Percentiles rank a stretch among this genome's conserved stretches.
phyloP scores from a whole-genome alignment of 495 filamentous ascomycete genomes.

The Astrothelium macrocarpum region DNA sequence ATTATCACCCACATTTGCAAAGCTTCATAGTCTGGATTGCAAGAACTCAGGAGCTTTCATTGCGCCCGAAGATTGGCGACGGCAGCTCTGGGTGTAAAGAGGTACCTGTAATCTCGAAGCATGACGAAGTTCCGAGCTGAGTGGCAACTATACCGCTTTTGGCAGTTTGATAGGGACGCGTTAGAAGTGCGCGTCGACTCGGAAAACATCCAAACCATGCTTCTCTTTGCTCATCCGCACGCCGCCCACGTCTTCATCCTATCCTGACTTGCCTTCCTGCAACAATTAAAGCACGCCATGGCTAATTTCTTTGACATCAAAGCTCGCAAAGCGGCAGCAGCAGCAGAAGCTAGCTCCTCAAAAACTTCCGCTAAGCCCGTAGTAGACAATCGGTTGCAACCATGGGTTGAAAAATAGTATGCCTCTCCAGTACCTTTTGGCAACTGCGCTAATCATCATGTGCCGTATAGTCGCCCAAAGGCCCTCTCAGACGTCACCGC shows the following conservation, averaged over 20 bases:
- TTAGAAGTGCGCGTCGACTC: neutral
- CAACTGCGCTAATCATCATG: constrained; percentile 1
- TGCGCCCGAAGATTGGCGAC: neutral
- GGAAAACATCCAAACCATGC: neutral
- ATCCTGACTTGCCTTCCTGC: neutral
- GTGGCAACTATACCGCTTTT: neutral
- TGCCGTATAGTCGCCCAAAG: constrained; percentile 68
- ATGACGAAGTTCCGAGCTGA: neutral
- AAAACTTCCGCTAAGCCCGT: constrained; percentile 48
- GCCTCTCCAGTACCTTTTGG: constrained; percentile 18
- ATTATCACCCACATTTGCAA: neutral
- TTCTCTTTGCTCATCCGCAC: neutral
- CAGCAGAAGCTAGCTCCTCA: constrained; percentile 44
- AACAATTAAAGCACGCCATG: constrained; percentile 33
- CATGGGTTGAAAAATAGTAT: constrained; percentile 99
- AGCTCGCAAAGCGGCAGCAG: constrained; percentile 78
- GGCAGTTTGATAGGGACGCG: neutral
- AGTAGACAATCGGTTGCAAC: constrained; percentile 60
- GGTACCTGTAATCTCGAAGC: too few relatives aligned
- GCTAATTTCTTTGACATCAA: constrained; percentile 92
- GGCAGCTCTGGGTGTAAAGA: too few relatives aligned
- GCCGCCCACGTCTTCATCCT: neutral
- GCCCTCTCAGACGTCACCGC: constrained; percentile 89
- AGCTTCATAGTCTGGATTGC: neutral
- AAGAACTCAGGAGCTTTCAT: neutral